phyloP scores from a whole-genome alignment of 371 early-diverging fungal species.

The Mortierella sp. region DNA sequence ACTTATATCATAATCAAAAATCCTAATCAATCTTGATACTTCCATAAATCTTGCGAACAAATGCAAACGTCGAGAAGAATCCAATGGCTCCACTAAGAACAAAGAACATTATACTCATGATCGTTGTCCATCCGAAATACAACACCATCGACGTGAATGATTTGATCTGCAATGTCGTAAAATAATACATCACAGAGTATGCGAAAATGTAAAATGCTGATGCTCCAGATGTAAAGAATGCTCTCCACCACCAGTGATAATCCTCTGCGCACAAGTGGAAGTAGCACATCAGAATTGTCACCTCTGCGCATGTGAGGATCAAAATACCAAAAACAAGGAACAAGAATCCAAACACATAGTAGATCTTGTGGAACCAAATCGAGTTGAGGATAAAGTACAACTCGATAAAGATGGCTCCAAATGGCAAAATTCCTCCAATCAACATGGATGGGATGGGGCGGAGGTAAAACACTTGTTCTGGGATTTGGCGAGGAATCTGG shows the following conservation, averaged over 20 bases:
- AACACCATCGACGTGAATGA: slow-evolving; percentile 83
- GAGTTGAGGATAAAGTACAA: slow-evolving; percentile 89
- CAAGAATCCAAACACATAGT: slow-evolving; percentile 92
- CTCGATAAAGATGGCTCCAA: slow-evolving; percentile 91
- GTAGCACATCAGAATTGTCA: slow-evolving; percentile 91
- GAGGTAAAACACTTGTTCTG: slow-evolving; percentile 85
- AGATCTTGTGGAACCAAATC: slow-evolving; percentile 86
- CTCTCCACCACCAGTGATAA: slow-evolving; percentile 96
- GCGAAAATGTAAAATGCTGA: slow-evolving; percentile 90
- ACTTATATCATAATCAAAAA: no score
- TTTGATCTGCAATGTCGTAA: slow-evolving; percentile 76
- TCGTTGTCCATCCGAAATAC: slow-evolving; percentile 93
- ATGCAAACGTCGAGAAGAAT: slow-evolving; percentile 77
- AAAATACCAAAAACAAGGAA: slow-evolving; percentile 85
- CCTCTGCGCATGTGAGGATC: slow-evolving; percentile 84
- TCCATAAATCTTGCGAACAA: slow-evolving; percentile 79
- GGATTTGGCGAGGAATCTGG: slow-evolving; percentile 96
- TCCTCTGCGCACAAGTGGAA: slow-evolving; percentile 94
- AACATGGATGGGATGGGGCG: slow-evolving; percentile 79
- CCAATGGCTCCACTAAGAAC: slow-evolving; percentile 87
- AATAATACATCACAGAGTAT: slow-evolving; percentile 87
- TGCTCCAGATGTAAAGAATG: slow-evolving; percentile 91
- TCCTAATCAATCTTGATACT: slow-evolving; percentile 81
- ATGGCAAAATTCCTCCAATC: slow-evolving; percentile 90
- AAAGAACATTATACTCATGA: slow-evolving; percentile 82